phyloP scores from a whole-genome alignment of 495 filamentous ascomycete species.

The Neurospora pannonica region DNA sequence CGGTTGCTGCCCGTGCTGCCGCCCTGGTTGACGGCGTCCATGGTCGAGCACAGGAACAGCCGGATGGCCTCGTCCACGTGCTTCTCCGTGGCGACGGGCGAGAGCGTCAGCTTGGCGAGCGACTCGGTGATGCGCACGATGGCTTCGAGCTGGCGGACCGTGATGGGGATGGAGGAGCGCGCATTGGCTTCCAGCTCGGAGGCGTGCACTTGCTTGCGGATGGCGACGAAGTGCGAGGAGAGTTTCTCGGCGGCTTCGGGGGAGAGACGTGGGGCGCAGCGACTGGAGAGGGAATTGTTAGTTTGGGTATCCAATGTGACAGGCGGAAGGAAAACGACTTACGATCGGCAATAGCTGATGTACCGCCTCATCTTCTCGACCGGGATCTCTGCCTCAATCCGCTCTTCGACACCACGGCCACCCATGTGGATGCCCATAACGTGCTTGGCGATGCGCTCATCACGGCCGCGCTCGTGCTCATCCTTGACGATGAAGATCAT shows the following conservation, averaged over 20 bases:
- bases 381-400: constrained; percentile 73
- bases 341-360: constrained; percentile 95
- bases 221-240: constrained; percentile 92
- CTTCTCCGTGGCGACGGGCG: constrained; percentile 72
- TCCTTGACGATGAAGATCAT: constrained; percentile 99
- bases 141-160: constrained; percentile 91
- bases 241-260: constrained; percentile 93
- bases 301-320: background rate
- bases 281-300: constrained; percentile 43
- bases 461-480: constrained; percentile 79
- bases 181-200: constrained; percentile 78
- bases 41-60: constrained; percentile 91
- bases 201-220: constrained; percentile 88
- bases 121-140: constrained; percentile 96
- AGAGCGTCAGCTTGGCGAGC: constrained; percentile 81
- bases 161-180: constrained; percentile 92
- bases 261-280: constrained; percentile 86
- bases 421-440: constrained; percentile 98
- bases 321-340: constrained; percentile 28
- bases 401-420: constrained; percentile 73
- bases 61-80: constrained; percentile 98
- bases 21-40: constrained; percentile 94
- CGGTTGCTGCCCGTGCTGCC: constrained; percentile 58
- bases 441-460: constrained; percentile 91
- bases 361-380: constrained; percentile 98